These are phyloP conservation scores for Trichoderma orchidacearum DNA, from an alignment of 495 filamentous ascomycete genomes.

Conservation along the genomic window DNA sequence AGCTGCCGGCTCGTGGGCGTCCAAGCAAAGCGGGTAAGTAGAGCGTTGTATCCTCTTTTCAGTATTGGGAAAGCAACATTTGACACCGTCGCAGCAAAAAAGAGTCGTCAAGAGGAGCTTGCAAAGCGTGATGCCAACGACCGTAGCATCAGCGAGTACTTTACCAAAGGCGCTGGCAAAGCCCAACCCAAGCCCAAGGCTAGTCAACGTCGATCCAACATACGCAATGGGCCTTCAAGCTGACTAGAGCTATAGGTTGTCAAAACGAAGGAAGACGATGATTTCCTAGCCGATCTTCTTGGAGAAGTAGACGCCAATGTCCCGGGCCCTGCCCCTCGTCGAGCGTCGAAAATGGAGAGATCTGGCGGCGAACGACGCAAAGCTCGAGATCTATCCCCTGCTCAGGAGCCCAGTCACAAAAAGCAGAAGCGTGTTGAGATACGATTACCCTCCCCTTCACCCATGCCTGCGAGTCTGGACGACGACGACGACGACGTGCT, in stretches of 20 bases:
- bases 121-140: slow-evolving; percentile 76
- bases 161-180: slow-evolving; percentile 57
- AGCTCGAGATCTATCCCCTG: slow-evolving; percentile 68
- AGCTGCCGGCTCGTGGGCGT: slow-evolving; percentile 47
- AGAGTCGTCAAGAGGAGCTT: slow-evolving; percentile 81
- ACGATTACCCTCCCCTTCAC: slow-evolving; percentile 27
- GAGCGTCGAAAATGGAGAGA: slow-evolving; percentile 44
- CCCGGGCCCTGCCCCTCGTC: slow-evolving; percentile 37
- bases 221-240: not conserved
- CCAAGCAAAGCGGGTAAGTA: slow-evolving; percentile 29
- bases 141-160: slow-evolving; percentile 86
- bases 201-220: slow-evolving; percentile 16
- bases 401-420: slow-evolving; percentile 33
- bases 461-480: slow-evolving; percentile 21
- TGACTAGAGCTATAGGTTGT: slow-evolving; percentile 18
- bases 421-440: slow-evolving; percentile 36
- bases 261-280: slow-evolving; percentile 72
- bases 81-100: slow-evolving; percentile 46
- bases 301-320: slow-evolving; percentile 81
- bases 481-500: slow-evolving; percentile 42
- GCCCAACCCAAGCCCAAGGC: slow-evolving; percentile 70
- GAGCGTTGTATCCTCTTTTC: not conserved
- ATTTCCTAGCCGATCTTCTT: slow-evolving; percentile 72
- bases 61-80: not conserved
- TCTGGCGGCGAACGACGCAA: slow-evolving; percentile 56